Conservation (phyloP, 2,329 filamentous ascomycete genomes). For the Amphichorda felina region DNA sequence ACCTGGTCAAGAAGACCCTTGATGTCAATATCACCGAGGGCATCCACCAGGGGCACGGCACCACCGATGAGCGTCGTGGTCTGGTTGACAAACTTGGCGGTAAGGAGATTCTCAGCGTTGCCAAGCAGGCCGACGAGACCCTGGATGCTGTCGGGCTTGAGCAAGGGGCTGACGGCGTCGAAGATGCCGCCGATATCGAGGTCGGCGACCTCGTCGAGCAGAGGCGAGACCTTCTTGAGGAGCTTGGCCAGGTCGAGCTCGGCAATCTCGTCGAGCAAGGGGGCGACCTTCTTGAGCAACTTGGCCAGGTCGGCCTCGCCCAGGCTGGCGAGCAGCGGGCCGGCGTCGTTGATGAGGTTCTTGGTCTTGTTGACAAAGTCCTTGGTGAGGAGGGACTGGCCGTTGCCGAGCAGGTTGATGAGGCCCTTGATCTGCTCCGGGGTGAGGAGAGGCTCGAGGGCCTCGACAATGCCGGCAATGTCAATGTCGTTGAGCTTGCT, state of each 20-base stretch:
- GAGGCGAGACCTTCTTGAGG: constrained; percentile 15
- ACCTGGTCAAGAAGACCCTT: constrained; percentile 16
- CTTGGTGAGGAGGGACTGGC: constrained; percentile 16
- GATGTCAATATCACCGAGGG: constrained; percentile 21
- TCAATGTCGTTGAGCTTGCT: constrained; percentile 19
- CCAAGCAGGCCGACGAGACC: constrained; percentile 21
- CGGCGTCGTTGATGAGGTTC: constrained; percentile 21
- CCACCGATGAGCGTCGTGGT: constrained; percentile 23
- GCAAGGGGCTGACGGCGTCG: constrained; percentile 18
- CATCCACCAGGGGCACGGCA: constrained; percentile 22
- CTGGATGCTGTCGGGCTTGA: constrained; percentile 19
- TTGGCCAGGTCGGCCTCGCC: constrained; percentile 4
- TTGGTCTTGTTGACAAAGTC: constrained; percentile 12
- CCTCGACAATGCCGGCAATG: constrained; percentile 14
- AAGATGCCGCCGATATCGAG: constrained; percentile 22
- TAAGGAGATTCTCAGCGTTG: constrained; percentile 25
- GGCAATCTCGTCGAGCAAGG: constrained; percentile 17
- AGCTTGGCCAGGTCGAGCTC: constrained; percentile 17
- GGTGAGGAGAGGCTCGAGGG: constrained; percentile 20
- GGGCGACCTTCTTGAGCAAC: constrained; percentile 13
- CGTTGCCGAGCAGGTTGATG: constrained; percentile 23
- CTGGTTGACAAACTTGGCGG: constrained; percentile 24
- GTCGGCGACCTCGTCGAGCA: constrained; percentile 14
- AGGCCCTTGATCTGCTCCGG: constrained; percentile 23
- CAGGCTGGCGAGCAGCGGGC: constrained; percentile 13